These are phyloP conservation scores for Vaccinium vitisidaea DNA, from an alignment of 148 eudicot species.

Conservation along the genomic window DNA sequence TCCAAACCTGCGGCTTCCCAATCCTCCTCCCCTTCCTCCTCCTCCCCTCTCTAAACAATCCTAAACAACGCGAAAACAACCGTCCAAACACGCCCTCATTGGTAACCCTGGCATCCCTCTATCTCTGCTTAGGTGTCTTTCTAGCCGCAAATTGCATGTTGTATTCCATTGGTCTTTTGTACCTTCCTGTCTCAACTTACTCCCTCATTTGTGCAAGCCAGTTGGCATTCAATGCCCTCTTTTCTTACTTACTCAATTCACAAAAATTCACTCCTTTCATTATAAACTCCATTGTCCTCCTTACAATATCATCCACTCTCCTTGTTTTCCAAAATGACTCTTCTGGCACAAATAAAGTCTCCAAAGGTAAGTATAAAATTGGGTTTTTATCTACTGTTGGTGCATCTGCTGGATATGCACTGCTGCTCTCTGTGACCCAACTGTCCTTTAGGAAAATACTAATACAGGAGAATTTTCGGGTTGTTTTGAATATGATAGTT, in stretches of 20 bases:
- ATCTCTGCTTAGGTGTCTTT: constrained; percentile 37
- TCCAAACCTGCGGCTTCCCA: constrained; percentile 42
- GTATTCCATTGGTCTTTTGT: constrained; percentile 53
- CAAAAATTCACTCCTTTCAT: constrained; percentile 68
- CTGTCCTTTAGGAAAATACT: constrained; percentile 39
- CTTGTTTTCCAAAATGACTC: constrained; percentile 41
- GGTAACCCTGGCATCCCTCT: constrained; percentile 22
- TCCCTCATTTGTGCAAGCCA: constrained; percentile 58
- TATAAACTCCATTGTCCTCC: constrained; percentile 50
- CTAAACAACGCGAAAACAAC: background rate
- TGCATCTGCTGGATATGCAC: constrained; percentile 49
- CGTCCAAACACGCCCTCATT: constrained; percentile 11
- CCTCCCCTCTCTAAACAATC: constrained; percentile 20
- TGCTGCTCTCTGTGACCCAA: constrained; percentile 46
- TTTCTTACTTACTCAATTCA: constrained; percentile 49
- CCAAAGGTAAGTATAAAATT: constrained; percentile 28
- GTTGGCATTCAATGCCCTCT: constrained; percentile 58
- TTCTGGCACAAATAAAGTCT: constrained; percentile 9
- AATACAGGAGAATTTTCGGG: constrained; percentile 19
- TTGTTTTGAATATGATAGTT: constrained; percentile 35
- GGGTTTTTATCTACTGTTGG: constrained; percentile 51
- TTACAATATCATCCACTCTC: constrained; percentile 54
- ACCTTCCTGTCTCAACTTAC: constrained; percentile 61
- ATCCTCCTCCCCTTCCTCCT: constrained; percentile 40
- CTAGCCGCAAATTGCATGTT: constrained; percentile 36